phyloP scores from a whole-genome alignment of 805 yeast genomes.

The Metschnikowia cubensis region DNA sequence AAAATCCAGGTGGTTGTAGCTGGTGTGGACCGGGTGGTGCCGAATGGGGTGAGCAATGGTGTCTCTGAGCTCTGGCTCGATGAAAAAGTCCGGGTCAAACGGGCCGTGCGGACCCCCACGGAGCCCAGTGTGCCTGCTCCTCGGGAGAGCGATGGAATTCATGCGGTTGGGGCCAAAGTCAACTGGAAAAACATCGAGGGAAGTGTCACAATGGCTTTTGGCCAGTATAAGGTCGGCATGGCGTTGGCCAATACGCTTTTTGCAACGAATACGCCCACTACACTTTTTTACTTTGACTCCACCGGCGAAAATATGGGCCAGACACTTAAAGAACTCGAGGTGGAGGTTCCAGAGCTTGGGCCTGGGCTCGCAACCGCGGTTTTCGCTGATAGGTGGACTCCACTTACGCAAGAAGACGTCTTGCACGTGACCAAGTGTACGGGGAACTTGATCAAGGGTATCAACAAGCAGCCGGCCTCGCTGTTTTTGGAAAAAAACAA shows the following conservation, averaged over 20 bases:
- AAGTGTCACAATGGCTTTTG: conserved; percentile 20
- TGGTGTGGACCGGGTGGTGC: conserved; percentile 37
- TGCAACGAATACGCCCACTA: conserved; percentile 30
- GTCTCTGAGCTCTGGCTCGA: conserved; percentile 39
- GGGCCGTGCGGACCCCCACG: conserved; percentile 19
- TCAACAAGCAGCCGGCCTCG: conserved; percentile 56
- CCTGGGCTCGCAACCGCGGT: conserved; percentile 6
- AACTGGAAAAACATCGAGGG: conserved; percentile 37
- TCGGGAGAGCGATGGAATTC: conserved; percentile 33
- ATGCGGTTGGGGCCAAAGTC: conserved; percentile 31
- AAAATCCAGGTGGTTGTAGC: conserved; percentile 37
- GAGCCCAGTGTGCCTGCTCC: conserved; percentile 24
- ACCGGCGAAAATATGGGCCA: conserved; percentile 23
- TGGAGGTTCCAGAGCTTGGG: conserved; percentile 21
- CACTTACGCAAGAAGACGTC: conserved; percentile 22
- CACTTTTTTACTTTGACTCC: conserved; percentile 34
- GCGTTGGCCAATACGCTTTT: conserved; percentile 40
- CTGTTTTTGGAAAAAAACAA: conserved; percentile 46
- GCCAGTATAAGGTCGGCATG: conserved; percentile 17
- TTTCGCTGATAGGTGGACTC: conserved; percentile 32
- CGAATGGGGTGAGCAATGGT: conserved; percentile 31
- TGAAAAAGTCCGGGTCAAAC: conserved; percentile 18
- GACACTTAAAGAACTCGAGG: conserved; percentile 25
- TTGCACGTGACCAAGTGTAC: conserved; percentile 46
- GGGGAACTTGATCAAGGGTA: conserved; percentile 57